Evolutionary conservation across 352 stramenopile species (phyloP).

Genomic region (Phytophthora citricola): DNA sequence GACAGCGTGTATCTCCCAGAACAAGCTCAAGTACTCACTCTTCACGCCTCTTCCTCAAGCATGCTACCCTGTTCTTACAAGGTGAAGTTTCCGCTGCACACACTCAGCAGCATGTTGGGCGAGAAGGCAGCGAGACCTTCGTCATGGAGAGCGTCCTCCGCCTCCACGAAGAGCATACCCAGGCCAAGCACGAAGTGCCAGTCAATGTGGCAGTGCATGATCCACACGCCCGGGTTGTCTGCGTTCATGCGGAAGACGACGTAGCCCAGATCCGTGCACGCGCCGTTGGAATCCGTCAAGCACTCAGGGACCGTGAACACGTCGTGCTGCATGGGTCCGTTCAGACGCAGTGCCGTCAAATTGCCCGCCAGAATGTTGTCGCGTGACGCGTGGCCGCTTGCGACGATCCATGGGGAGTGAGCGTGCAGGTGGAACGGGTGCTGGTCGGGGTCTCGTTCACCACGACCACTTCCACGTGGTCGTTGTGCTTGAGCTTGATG

Average conservation of each 20-base stretch:
- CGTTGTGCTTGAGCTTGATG: slow-evolving; percentile 29
- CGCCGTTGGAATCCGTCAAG: slow-evolving; percentile 24
- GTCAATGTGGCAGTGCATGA: slow-evolving; percentile 65
- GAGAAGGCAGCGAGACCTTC: slow-evolving; percentile 41
- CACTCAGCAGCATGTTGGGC: slow-evolving; percentile 41
- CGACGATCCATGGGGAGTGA: slow-evolving; percentile 47
- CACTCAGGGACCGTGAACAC: slow-evolving; percentile 50
- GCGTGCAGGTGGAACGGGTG: slow-evolving; percentile 57
- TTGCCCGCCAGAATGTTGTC: slow-evolving; percentile 30
- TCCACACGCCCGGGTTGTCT: slow-evolving; percentile 54
- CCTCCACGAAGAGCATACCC: slow-evolving; percentile 53
- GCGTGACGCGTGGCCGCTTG: slow-evolving; percentile 31
- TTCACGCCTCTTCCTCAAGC: background rate
- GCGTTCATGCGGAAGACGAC: slow-evolving; percentile 47
- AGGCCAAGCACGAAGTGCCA: slow-evolving; percentile 52
- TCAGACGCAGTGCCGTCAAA: slow-evolving; percentile 33
- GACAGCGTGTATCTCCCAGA: slow-evolving; percentile 1
- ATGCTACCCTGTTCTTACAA: slow-evolving; percentile 14
- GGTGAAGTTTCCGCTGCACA: slow-evolving; percentile 44
- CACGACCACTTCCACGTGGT: slow-evolving; percentile 51
- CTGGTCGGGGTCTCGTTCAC: slow-evolving; percentile 49
- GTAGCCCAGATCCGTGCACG: slow-evolving; percentile 46
- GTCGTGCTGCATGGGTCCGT: slow-evolving; percentile 43
- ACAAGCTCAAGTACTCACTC: slow-evolving; percentile 13
- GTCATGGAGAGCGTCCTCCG: slow-evolving; percentile 36